Conservation (phyloP, 2,329 filamentous ascomycete species). For the Shiraia bambusicola region DNA sequence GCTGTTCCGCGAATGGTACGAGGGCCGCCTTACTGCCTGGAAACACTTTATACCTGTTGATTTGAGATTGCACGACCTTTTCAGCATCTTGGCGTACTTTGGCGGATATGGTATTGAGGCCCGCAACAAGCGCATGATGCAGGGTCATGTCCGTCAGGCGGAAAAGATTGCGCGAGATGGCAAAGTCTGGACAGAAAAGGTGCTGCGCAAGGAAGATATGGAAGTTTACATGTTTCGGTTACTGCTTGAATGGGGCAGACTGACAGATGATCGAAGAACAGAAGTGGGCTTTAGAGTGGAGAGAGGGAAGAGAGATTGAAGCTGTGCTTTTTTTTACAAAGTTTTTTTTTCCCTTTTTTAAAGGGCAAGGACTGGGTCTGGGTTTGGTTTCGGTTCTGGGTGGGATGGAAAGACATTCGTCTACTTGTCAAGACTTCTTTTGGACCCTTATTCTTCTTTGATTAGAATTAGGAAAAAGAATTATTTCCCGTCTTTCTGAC, state of each 20-base stretch:
- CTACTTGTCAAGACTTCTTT: too few species aligned
- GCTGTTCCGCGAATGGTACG: constrained; percentile 78
- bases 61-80: constrained; percentile 69
- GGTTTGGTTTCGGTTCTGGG: too few species aligned
- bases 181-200: constrained; percentile 39
- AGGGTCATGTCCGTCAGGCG: constrained; percentile 27
- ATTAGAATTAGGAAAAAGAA: too few species aligned
- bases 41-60: constrained; percentile 80
- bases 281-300: constrained; percentile 37
- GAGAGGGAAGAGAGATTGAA: constrained; percentile 13
- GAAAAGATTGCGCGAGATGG: constrained; percentile 37
- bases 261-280: constrained; percentile 40
- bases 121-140: constrained; percentile 29
- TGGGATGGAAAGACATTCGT: too few species aligned
- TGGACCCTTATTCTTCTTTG: too few species aligned
- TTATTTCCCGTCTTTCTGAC: too few species aligned
- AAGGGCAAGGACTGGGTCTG: too few species aligned
- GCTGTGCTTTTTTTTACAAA: background rate
- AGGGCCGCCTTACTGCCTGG: constrained; percentile 73
- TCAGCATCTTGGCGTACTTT: constrained; percentile 75
- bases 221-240: constrained; percentile 78
- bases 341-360: too few species aligned
- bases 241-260: constrained; percentile 66
- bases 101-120: constrained; percentile 32
- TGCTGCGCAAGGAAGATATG: constrained; percentile 63